Percentiles rank a stretch among this genome's conserved stretches.
Conservation (phyloP, 495 filamentous ascomycete genomes). For the Margaritispora aquatica region DNA sequence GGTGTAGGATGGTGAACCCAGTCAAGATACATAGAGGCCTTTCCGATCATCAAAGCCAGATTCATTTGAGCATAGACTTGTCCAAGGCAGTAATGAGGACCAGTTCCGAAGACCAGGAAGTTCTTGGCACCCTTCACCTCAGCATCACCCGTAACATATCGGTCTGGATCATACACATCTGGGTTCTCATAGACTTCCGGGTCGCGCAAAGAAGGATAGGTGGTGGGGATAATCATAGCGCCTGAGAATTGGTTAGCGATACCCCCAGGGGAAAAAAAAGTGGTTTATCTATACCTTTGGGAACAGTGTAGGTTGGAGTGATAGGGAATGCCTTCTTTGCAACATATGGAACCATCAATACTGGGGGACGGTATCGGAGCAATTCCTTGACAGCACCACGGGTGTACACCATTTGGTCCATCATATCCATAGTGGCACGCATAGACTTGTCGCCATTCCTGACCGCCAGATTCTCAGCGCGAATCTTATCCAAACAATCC, state of each 20-base stretch:
- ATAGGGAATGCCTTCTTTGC: conserved; percentile 96
- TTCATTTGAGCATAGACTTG: conserved; percentile 91
- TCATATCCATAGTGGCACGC: conserved; percentile 69
- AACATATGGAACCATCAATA: conserved; percentile 95
- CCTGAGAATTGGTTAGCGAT: conserved; percentile 32
- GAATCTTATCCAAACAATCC: conserved; percentile 81
- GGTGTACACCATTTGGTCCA: conserved; percentile 86
- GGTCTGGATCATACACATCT: conserved; percentile 83
- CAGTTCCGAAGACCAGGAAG: conserved; percentile 94
- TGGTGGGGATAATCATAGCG: conserved; percentile 89
- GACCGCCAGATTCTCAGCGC: conserved; percentile 79
- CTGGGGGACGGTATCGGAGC: conserved; percentile 90
- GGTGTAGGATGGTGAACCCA: conserved; percentile 85
- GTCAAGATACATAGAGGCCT: conserved; percentile 83
- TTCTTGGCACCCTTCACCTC: conserved; percentile 88
- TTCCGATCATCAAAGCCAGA: conserved; percentile 86
- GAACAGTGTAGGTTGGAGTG: conserved; percentile 77
- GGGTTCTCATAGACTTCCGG: conserved; percentile 88
- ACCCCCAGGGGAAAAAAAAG: background rate
- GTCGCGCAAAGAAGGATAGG: conserved; percentile 87
- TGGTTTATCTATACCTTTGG: conserved; percentile 53
- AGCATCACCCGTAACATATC: conserved; percentile 86
- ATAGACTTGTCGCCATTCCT: conserved; percentile 72
- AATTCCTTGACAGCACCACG: conserved; percentile 91
- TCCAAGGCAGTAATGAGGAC: conserved; percentile 94